Conservation (phyloP, 306 rosid species). For the Prunus mume region DNA sequence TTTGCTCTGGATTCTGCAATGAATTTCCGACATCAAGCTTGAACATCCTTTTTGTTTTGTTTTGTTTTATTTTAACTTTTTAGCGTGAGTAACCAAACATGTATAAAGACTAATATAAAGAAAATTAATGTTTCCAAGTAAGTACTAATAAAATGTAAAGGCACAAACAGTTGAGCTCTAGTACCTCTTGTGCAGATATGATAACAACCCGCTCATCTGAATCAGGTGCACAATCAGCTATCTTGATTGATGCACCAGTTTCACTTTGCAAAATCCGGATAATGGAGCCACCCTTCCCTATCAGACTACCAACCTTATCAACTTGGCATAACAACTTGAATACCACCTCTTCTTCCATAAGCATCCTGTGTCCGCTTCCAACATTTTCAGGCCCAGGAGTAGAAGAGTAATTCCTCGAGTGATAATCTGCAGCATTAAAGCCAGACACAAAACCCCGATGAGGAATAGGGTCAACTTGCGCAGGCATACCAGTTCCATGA, state of each 20-base stretch:
- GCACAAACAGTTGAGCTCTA: constrained; percentile 24
- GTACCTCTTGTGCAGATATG: constrained; percentile 83
- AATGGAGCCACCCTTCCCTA: constrained; percentile 85
- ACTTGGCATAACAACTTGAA: constrained; percentile 74
- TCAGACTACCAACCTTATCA: constrained; percentile 87
- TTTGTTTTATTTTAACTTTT: not conserved
- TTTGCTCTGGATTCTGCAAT: constrained; percentile 67
- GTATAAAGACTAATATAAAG: not conserved
- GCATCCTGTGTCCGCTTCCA: constrained; percentile 52
- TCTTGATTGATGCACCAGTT: constrained; percentile 83
- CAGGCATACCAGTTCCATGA: constrained; percentile 35
- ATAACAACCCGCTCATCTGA: constrained; percentile 74
- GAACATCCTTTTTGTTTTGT: not conserved
- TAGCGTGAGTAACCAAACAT: not conserved
- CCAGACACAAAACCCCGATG: constrained; percentile 44
- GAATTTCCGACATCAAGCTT: constrained; percentile 25
- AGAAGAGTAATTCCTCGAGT: constrained; percentile 55
- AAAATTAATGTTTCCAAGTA: not conserved
- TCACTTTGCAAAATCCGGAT: constrained; percentile 75
- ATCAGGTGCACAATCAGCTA: constrained; percentile 67
- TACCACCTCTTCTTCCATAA: constrained; percentile 76
- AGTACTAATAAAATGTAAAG: constrained; percentile 11
- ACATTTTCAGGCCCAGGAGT: constrained; percentile 52
- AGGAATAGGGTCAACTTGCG: constrained; percentile 47
- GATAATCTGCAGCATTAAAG: constrained; percentile 46